Evolutionary conservation across 495 filamentous ascomycete genomes (phyloP), one percentile per base, ranked within the genome.

Genomic region (Podospora sp.): DNA sequence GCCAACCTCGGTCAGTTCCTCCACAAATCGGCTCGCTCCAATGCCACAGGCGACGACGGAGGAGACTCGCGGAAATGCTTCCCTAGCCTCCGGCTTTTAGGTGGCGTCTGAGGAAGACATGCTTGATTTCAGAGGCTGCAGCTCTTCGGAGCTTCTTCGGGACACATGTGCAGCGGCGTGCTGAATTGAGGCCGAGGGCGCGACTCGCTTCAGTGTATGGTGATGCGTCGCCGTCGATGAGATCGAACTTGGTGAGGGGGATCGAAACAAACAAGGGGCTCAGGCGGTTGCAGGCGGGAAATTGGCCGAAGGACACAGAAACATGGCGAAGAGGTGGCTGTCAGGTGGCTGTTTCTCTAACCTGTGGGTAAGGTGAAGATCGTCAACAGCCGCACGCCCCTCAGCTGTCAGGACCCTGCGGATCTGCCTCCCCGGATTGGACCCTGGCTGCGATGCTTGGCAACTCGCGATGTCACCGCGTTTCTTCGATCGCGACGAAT

Each of bases 381-480:
- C 56, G 56, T 59, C 56, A 33, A 59, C 26, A 33, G 56, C 56
- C 24, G 24, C 56, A 59, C 40, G 40, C 16, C 14, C 12, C 11
- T 46, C 40, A 59, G 24, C 56, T 22, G 9, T 8, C 26, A 55
- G 56, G 56, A 33, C 56, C 56, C 56, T 59, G 56, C 27, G 14
- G 24, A 59, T 59, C 56, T 25, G 2, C 25, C 24, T 3, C 21
- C 26, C 24, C 56, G 4, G 18, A n/a, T 22, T 20, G 24, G 26
- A n/a, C 56, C 11, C 27, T 25, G 24, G 25, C 2, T n/a, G n/a
- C 25, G 2, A 22, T 22, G 14, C 56, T 35, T 59, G 56, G 56
- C 56, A 25, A 2, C 25, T 22, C 18, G 5, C 56, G 56, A 59
- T 59, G 56, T 33, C n/a, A 20, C 56, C 1, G 9, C 16, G 26